Evolutionary conservation across 164 flowering plant species (phyloP).

Genomic region (Saururus chinensis): DNA sequence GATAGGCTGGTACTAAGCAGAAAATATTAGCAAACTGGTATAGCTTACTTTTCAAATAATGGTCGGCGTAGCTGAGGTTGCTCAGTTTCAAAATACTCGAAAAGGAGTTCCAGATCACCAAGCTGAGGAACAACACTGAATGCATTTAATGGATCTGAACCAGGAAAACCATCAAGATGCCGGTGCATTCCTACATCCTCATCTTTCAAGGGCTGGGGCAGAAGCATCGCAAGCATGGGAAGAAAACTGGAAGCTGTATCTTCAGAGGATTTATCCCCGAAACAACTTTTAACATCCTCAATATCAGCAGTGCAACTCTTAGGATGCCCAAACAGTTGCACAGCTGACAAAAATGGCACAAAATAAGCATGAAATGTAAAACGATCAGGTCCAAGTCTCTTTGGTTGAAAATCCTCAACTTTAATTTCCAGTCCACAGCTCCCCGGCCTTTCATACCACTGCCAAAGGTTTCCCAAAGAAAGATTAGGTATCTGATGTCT

Average conservation of each 20-base stretch:
- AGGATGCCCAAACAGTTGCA: constrained; percentile 51
- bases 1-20: too few relatives aligned
- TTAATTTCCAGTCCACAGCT: constrained; percentile 60
- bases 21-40: background rate
- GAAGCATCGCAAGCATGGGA: constrained; percentile 13
- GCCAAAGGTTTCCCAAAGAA: constrained; percentile 48
- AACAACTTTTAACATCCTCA: constrained; percentile 10
- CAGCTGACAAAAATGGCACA: constrained; percentile 67
- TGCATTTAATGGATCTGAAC: constrained; percentile 13
- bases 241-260: constrained; percentile 9
- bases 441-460: constrained; percentile 71
- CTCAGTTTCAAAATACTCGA: constrained; percentile 62
- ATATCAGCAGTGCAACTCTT: constrained; percentile 10
- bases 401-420: constrained; percentile 28
- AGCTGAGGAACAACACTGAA: constrained; percentile 7
- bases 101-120: constrained; percentile 41
- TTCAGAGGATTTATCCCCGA: constrained; percentile 6
- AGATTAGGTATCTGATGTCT: constrained; percentile 36
- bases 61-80: constrained; percentile 57
- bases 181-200: constrained; percentile 6
- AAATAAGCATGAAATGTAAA: constrained; percentile 44
- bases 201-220: constrained; percentile 24
- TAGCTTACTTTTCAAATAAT: constrained; percentile 51
- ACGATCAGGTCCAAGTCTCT: constrained; percentile 23
- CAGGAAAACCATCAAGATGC: constrained; percentile 2